Evolutionary conservation across 495 filamentous ascomycete genomes (phyloP).

Genomic region (Apiosordaria backusii): DNA sequence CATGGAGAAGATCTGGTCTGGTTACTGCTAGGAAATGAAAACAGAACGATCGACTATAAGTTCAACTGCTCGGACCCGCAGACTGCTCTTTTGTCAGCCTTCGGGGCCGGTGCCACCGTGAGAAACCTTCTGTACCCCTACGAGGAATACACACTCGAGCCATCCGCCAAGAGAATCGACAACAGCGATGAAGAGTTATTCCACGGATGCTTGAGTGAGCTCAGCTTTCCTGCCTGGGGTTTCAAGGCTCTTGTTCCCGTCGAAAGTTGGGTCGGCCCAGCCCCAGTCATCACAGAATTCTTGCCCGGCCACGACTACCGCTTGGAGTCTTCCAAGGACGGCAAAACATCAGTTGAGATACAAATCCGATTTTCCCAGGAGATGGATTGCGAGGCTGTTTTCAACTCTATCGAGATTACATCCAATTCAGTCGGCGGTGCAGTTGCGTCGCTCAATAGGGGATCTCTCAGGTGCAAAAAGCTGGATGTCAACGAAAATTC

Average conservation of each 20-base stretch:
- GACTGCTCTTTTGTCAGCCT: conserved; percentile 53
- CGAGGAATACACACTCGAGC: conserved; percentile 52
- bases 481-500: conserved; percentile 38
- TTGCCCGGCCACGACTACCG: conserved; percentile 59
- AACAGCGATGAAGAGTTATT: conserved; percentile 7
- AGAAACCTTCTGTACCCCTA: conserved; percentile 67
- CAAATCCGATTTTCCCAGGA: conserved; percentile 57
- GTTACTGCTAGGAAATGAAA: conserved; percentile 63
- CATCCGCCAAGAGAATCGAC: conserved; percentile 26
- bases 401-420: conserved; percentile 27
- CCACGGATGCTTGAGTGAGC: conserved; percentile 15
- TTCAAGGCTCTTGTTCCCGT: conserved; percentile 61
- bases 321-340: conserved; percentile 43
- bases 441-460: conserved; percentile 13
- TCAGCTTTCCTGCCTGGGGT: conserved; percentile 51
- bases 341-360: conserved; percentile 40
- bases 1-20: conserved; percentile 42
- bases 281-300: conserved; percentile 62
- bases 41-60: conserved; percentile 55
- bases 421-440: conserved; percentile 48
- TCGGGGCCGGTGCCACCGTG: conserved; percentile 52
- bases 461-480: conserved; percentile 18
- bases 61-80: conserved; percentile 57
- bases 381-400: conserved; percentile 60
- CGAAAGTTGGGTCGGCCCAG: conserved; percentile 52